Base-by-base conservation (phyloP, 2,329 filamentous ascomycete genomes). In the Botryosphaeria agaves region DNA sequence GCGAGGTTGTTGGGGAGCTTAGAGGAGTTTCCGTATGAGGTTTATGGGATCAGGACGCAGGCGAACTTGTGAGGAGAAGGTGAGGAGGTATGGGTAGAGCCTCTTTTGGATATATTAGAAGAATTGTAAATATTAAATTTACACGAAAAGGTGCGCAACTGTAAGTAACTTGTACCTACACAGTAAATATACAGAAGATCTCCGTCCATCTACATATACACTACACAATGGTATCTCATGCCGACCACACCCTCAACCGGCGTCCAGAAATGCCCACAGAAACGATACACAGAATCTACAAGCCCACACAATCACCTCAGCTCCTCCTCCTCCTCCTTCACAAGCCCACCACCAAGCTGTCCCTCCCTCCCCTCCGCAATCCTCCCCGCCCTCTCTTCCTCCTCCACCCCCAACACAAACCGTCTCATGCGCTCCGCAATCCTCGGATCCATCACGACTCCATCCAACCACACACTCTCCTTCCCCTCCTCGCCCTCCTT, bases 341-440 rank as follows among this genome's bases (percentile, higher is more conserved):
- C 34, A 28, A 27, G 1, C 20, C 26, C 34, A 2, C 31, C 26
- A 11, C 2, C 14, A 14, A 27, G 11, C 12, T 4, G 12, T 47
- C 80, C 74, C 43, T 76, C 72, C 49, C 76, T 66, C 0, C 72
- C 68, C 9, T 77, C 64, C 17, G 62, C 61, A 32, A 84, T 70
- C 33, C 59, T 56, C 27, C 63, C 59, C 1, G 76, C 76, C 33
- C 72, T 66, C 20, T 66, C 68, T 50, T 85, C 79, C 20, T 84
- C 76, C 34, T 79, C 77, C 0, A 68, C 57, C 8, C 54, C 59
- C 15, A 93, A 56, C 47, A 77, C 67, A 44, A 89, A 91, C 31
- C 69, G 70, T 33, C 78, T 67, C 87, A 95, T 94, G 31, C 82
- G 72, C 44, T 65, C 64, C 4, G 69, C 69, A 37, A 94, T 74